Conservation (phyloP, 768 basidiomycete species). For the Rhizopogon rudus region DNA sequence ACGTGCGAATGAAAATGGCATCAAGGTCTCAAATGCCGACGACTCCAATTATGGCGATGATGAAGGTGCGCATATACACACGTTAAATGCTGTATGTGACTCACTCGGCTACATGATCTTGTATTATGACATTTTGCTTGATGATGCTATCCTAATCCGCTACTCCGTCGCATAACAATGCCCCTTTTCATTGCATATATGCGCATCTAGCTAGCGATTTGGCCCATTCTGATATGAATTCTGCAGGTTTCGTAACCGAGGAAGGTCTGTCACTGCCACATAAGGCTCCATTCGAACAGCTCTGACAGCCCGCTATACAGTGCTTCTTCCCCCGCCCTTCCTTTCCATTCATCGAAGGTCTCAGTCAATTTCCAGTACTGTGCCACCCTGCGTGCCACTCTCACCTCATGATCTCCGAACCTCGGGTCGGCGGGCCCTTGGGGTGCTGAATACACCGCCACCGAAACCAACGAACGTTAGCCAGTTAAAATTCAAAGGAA, state of each 20-base stretch:
- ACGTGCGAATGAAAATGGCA: slow-evolving; percentile 66
- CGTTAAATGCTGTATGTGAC: slow-evolving; percentile 6
- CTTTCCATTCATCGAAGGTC: slow-evolving; percentile 51
- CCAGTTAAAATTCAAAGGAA: slow-evolving; percentile 62
- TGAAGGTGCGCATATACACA: slow-evolving; percentile 36
- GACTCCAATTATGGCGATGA: slow-evolving; percentile 41
- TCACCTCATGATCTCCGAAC: slow-evolving; percentile 23
- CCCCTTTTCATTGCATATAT: slow-evolving; percentile 23
- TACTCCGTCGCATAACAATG: background rate
- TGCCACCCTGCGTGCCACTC: slow-evolving; percentile 27
- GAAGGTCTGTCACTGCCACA: slow-evolving; percentile 37
- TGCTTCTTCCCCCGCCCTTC: slow-evolving; percentile 55
- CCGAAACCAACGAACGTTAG: slow-evolving; percentile 51
- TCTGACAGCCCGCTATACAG: slow-evolving; percentile 28
- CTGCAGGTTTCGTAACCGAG: slow-evolving; percentile 41
- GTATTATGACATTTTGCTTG: slow-evolving; percentile 7
- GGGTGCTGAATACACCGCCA: slow-evolving; percentile 53
- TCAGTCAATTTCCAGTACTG: slow-evolving; percentile 50
- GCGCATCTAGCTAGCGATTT: slow-evolving; percentile 51
- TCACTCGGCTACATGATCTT: slow-evolving; percentile 8
- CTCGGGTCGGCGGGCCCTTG: slow-evolving; percentile 31
- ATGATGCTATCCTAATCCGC: background rate
- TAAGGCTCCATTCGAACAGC: slow-evolving; percentile 9
- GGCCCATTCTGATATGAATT: slow-evolving; percentile 44
- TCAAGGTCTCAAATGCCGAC: slow-evolving; percentile 48